Conservation (phyloP, 2,329 filamentous ascomycete species). For the Eutypella sp. region DNA sequence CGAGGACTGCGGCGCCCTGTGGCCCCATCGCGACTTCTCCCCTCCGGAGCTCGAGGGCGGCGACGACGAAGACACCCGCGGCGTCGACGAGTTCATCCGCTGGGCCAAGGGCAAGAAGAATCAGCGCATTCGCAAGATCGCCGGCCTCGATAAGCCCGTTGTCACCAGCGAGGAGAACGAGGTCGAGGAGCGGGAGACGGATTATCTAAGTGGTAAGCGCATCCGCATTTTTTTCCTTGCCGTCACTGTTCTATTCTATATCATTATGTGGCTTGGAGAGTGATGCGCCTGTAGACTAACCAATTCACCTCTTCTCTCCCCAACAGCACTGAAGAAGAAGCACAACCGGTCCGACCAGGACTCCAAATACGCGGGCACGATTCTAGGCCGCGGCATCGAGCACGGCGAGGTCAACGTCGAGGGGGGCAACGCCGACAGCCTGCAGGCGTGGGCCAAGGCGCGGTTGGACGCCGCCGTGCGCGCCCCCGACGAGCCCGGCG, state of each 20-base stretch:
- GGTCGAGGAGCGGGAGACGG: slow-evolving; percentile 43
- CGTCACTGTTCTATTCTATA: too few species aligned
- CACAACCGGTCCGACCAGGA: slow-evolving; percentile 87
- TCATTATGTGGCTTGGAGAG: too few species aligned
- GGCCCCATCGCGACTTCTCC: slow-evolving; percentile 59
- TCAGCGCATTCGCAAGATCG: slow-evolving; percentile 75
- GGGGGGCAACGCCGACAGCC: slow-evolving; percentile 64
- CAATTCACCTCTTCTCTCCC: too few species aligned
- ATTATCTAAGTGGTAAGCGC: slow-evolving; percentile 61
- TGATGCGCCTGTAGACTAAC: too few species aligned
- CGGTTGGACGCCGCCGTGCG: slow-evolving; percentile 28
- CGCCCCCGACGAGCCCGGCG: slow-evolving; percentile 10
- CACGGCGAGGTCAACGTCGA: slow-evolving; percentile 71
- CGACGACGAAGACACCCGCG: slow-evolving; percentile 76
- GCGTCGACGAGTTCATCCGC: slow-evolving; percentile 69
- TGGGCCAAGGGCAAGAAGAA: slow-evolving; percentile 75
- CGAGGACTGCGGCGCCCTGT: slow-evolving; percentile 71
- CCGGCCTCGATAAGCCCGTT: slow-evolving; percentile 53
- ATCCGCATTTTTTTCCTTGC: background rate
- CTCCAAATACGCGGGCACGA: slow-evolving; percentile 76
- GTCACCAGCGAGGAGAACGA: slow-evolving; percentile 44
- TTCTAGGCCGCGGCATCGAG: slow-evolving; percentile 71
- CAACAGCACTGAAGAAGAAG: slow-evolving; percentile 73
- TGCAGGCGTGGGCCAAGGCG: slow-evolving; percentile 59
- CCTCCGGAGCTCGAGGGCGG: slow-evolving; percentile 65